Percentiles rank a stretch among this genome's conserved stretches.
Conservation (phyloP, 2,329 filamentous ascomycete genomes). For the Pseudocercospora musae region DNA sequence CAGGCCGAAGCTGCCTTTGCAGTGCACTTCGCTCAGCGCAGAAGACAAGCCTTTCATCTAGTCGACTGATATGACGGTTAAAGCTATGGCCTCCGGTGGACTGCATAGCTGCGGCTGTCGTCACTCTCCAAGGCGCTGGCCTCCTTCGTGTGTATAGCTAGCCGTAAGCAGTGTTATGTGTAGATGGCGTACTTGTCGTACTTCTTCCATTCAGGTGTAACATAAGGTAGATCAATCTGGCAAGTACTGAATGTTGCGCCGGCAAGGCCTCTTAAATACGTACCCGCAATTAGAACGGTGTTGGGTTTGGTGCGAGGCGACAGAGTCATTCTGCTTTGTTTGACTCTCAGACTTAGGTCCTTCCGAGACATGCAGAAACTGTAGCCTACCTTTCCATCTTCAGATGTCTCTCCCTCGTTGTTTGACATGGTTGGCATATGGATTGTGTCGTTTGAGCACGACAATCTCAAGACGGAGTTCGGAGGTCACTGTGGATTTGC, state of each 20-base stretch:
- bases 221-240: too few species aligned
- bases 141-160: background rate
- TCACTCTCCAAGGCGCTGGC: background rate
- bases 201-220: too few species aligned
- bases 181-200: background rate
- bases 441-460: background rate
- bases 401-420: background rate
- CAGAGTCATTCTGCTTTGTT: background rate
- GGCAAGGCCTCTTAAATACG: background rate
- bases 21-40: background rate
- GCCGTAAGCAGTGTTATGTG: background rate
- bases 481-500: background rate
- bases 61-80: background rate
- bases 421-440: background rate
- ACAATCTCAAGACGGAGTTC: background rate
- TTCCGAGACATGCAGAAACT: background rate
- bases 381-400: background rate
- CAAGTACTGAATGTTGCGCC: too few species aligned
- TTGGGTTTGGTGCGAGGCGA: background rate
- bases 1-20: background rate
- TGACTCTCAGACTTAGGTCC: background rate
- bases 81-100: background rate
- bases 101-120: background rate
- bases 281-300: background rate
- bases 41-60: background rate